phyloP scores from a whole-genome alignment of 345 rosid species.

The Camelina neglecta region DNA sequence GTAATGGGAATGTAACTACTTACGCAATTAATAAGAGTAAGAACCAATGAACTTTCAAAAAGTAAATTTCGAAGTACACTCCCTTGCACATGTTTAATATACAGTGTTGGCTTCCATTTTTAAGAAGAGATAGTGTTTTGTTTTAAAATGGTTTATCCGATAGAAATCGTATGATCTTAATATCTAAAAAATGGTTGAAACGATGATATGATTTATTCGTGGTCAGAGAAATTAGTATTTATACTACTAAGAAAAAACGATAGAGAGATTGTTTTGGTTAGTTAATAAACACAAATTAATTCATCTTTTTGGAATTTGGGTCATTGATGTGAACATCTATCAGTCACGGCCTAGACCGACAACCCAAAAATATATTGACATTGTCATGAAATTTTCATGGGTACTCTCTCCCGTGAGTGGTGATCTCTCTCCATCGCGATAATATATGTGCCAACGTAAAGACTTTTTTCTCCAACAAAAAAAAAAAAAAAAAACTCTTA shows the following conservation, averaged over 20 bases:
- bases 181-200: neutral
- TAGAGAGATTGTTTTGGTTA: neutral
- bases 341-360: constrained; percentile 31
- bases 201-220: neutral
- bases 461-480: neutral
- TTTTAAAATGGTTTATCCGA: neutral
- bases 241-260: neutral
- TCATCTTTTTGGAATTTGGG: neutral
- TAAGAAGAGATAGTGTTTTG: neutral
- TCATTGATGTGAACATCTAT: constrained; percentile 27
- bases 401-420: neutral
- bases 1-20: constrained; percentile 28
- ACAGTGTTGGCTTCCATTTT: constrained; percentile 16
- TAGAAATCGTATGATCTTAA: neutral
- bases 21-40: constrained; percentile 26
- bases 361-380: neutral
- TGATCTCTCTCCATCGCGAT: constrained; percentile 24
- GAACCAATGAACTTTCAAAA: constrained; percentile 20
- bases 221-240: neutral
- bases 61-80: constrained; percentile 4
- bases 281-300: neutral
- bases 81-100: neutral
- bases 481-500: neutral
- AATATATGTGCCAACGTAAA: neutral
- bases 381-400: constrained; percentile 26